phyloP scores from a whole-genome alignment of 2,329 filamentous ascomycete species.

The Endoconidiophora polonica region DNA sequence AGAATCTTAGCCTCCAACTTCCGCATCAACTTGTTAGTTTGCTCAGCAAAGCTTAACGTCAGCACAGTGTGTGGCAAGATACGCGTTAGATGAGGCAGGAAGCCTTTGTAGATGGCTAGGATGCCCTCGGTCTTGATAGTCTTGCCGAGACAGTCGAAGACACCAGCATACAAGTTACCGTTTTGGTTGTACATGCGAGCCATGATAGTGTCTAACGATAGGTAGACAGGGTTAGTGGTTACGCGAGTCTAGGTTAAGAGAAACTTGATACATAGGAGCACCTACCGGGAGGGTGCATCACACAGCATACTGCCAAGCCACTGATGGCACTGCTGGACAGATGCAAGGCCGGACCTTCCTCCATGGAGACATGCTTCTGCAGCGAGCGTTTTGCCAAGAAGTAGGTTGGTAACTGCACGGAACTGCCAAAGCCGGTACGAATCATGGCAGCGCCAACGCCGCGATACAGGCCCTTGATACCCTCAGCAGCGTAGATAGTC shows the following conservation, averaged over 20 bases:
- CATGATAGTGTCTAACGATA: constrained; percentile 70
- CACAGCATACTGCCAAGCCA: constrained; percentile 89
- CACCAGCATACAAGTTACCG: constrained; percentile 85
- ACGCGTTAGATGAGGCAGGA: constrained; percentile 81
- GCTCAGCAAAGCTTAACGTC: constrained; percentile 83
- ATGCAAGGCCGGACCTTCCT: constrained; percentile 80
- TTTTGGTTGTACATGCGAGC: constrained; percentile 97
- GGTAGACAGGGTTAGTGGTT: background rate
- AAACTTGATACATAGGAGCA: constrained; percentile 12
- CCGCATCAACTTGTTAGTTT: constrained; percentile 85
- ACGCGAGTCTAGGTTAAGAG: too few relatives aligned
- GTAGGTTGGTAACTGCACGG: constrained; percentile 91
- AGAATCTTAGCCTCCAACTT: constrained; percentile 51
- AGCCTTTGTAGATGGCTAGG: constrained; percentile 93
- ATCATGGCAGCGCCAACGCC: constrained; percentile 91
- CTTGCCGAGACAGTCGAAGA: constrained; percentile 81
- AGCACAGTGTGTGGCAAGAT: constrained; percentile 93
- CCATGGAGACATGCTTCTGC: constrained; percentile 67
- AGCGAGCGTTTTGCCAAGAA: constrained; percentile 90
- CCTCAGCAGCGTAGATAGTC: constrained; percentile 65
- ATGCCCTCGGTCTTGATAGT: constrained; percentile 83
- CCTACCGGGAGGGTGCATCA: constrained; percentile 91
- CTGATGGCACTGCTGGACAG: constrained; percentile 75
- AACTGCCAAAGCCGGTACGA: constrained; percentile 85
- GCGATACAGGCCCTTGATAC: constrained; percentile 67